phyloP scores from a whole-genome alignment of 2,329 filamentous ascomycete species.

The Aspergillus piperis region DNA sequence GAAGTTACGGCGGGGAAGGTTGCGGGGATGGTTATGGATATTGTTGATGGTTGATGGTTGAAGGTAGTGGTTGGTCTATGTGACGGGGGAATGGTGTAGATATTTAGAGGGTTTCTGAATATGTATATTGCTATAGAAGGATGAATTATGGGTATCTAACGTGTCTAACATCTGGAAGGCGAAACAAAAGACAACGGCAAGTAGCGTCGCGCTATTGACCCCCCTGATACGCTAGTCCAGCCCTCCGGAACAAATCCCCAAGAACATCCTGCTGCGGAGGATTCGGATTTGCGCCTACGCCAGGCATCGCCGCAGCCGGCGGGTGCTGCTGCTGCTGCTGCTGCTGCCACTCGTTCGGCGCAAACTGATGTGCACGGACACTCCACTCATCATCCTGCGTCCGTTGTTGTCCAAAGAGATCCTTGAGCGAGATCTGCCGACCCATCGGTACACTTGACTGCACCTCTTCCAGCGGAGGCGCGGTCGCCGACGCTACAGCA shows the following conservation, averaged over 20 bases:
- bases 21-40: slow-evolving; percentile 49
- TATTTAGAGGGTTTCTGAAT: background rate
- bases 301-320: slow-evolving; percentile 14
- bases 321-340: slow-evolving; percentile 14
- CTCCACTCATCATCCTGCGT: slow-evolving; percentile 55
- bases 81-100: background rate
- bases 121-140: background rate
- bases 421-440: slow-evolving; percentile 55
- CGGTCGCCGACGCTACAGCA: slow-evolving; percentile 29
- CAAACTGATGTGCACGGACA: slow-evolving; percentile 48
- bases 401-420: slow-evolving; percentile 58
- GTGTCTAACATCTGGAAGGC: background rate
- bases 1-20: slow-evolving; percentile 56
- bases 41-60: slow-evolving; percentile 26
- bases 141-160: background rate
- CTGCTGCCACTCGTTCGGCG: slow-evolving; percentile 23
- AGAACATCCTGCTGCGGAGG: slow-evolving; percentile 37
- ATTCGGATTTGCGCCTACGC: background rate
- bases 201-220: slow-evolving; percentile 9
- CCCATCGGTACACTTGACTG: slow-evolving; percentile 51
- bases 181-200: background rate
- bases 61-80: background rate
- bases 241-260: slow-evolving; percentile 46
- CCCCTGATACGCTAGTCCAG: slow-evolving; percentile 39
- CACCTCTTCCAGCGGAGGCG: slow-evolving; percentile 40